Conservation (phyloP, 1,139 yeast genomes). For the Taphrina flavorubra region DNA sequence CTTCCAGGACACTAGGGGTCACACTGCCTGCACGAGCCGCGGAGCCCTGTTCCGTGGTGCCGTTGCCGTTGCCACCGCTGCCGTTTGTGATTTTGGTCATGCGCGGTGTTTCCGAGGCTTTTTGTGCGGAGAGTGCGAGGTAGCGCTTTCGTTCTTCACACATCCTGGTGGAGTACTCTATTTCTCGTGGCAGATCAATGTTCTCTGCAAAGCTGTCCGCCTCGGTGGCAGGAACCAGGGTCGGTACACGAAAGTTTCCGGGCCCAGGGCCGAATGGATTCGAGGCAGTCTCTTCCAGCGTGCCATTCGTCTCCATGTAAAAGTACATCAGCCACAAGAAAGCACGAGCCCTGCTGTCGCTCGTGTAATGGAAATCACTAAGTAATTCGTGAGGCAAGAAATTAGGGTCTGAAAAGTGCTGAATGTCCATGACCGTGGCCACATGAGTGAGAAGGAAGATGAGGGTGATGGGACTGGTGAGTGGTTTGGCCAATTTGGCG, state of each 20-base stretch:
- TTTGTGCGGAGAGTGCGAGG: conserved; percentile 28
- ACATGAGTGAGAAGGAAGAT: conserved; percentile 71
- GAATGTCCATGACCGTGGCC: conserved; percentile 58
- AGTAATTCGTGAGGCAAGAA: conserved; percentile 28
- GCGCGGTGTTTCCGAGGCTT: conserved; percentile 14
- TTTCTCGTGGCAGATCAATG: conserved; percentile 74
- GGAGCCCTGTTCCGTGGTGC: conserved; percentile 1
- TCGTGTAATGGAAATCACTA: conserved; percentile 57
- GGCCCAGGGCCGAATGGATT: conserved; percentile 69
- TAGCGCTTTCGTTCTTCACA: conserved; percentile 29
- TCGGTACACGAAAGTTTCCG: conserved; percentile 56
- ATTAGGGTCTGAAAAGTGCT: conserved; percentile 58
- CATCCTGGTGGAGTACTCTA: conserved; percentile 31
- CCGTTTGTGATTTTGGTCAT: conserved; percentile 6
- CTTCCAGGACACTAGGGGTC: conserved; percentile 17
- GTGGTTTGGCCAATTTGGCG: conserved; percentile 55
- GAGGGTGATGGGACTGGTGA: conserved; percentile 69
- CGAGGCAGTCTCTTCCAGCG: conserved; percentile 58
- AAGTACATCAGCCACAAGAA: conserved; percentile 85
- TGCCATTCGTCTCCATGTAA: conserved; percentile 73
- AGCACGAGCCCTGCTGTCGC: conserved; percentile 69
- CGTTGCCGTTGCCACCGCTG: too few species aligned
- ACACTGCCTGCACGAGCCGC: conserved; percentile 6
- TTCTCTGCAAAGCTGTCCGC: conserved; percentile 59
- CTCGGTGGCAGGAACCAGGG: conserved; percentile 55